Conservation (phyloP, 345 rosid species). For the Eucalyptus victrix region DNA sequence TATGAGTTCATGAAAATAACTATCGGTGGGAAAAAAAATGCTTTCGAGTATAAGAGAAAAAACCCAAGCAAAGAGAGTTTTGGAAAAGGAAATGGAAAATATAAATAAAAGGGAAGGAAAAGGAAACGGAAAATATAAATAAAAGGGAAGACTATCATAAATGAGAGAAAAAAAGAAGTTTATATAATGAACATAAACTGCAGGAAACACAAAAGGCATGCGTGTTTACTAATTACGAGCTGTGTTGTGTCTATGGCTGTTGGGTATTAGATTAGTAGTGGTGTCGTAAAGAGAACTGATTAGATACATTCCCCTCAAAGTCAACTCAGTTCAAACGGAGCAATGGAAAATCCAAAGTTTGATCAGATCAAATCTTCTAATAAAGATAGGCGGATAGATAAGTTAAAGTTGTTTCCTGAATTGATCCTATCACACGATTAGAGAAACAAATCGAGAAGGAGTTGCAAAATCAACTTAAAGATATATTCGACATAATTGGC, state of each 20-base stretch:
- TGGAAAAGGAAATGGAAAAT: not conserved
- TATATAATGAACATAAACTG: not conserved
- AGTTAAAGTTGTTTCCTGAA: not conserved
- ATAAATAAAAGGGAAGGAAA: not conserved
- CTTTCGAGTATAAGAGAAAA: not conserved
- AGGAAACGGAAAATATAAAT: not conserved
- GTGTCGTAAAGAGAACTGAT: not conserved
- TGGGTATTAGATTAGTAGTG: not conserved
- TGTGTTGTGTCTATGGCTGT: not conserved
- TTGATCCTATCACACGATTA: not conserved
- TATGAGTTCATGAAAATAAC: not conserved
- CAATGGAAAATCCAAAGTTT: not conserved
- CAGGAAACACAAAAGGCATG: not conserved
- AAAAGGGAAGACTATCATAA: not conserved
- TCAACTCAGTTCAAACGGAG: not conserved
- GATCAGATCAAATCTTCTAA: not conserved
- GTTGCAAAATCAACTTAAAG: not conserved
- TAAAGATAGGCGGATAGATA: not conserved
- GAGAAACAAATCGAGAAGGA: not conserved
- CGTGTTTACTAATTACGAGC: not conserved
- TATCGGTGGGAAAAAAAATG: not conserved
- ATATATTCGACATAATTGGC: no score
- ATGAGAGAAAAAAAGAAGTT: not conserved
- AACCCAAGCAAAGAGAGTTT: not conserved
- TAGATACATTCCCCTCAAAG: not conserved